Percentiles rank a stretch among this genome's conserved stretches.
phyloP scores from a whole-genome alignment of 768 basidiomycete genomes.

The Tulasnella sp. region DNA sequence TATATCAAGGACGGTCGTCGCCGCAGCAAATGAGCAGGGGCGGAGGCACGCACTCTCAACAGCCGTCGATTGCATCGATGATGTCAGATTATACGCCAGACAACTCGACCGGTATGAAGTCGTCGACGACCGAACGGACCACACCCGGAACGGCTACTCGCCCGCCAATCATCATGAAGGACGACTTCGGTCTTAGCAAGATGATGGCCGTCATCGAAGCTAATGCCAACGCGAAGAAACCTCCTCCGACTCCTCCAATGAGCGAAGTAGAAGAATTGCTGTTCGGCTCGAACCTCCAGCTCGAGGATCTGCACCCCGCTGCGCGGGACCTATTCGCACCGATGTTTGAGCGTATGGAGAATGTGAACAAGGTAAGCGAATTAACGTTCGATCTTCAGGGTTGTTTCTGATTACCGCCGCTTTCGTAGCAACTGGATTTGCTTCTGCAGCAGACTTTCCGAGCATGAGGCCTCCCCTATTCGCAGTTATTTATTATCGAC shows the following conservation, averaged over 20 bases:
- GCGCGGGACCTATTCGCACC: conserved; percentile 67
- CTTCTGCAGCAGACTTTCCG: conserved; percentile 18
- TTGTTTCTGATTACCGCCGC: background rate
- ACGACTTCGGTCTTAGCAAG: conserved; percentile 80
- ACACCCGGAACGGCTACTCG: conserved; percentile 44
- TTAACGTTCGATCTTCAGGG: background rate
- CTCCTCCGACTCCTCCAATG: conserved; percentile 49
- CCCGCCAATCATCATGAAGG: conserved; percentile 39
- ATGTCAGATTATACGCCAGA: conserved; percentile 47
- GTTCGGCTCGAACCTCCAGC: conserved; percentile 63
- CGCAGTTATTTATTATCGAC: conserved; percentile 11
- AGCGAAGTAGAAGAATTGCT: conserved; percentile 55
- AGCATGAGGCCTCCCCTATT: background rate
- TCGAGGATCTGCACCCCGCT: conserved; percentile 63
- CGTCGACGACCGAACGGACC: conserved; percentile 44
- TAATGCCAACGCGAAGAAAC: conserved; percentile 44
- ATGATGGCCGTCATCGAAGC: conserved; percentile 89
- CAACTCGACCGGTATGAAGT: conserved; percentile 30
- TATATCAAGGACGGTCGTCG: conserved; percentile 28
- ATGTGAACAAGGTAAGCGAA: conserved; percentile 68
- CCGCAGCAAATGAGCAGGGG: conserved; percentile 32
- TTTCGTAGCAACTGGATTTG: conserved; percentile 22
- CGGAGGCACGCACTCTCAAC: conserved; percentile 43
- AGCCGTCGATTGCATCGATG: conserved; percentile 72
- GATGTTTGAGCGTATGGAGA: conserved; percentile 69